Percentiles rank a stretch among this genome's conserved stretches.
These are phyloP conservation scores for Cladosporium sp. DNA, from an alignment of 2,329 filamentous ascomycete genomes.

Conservation along the genomic window DNA sequence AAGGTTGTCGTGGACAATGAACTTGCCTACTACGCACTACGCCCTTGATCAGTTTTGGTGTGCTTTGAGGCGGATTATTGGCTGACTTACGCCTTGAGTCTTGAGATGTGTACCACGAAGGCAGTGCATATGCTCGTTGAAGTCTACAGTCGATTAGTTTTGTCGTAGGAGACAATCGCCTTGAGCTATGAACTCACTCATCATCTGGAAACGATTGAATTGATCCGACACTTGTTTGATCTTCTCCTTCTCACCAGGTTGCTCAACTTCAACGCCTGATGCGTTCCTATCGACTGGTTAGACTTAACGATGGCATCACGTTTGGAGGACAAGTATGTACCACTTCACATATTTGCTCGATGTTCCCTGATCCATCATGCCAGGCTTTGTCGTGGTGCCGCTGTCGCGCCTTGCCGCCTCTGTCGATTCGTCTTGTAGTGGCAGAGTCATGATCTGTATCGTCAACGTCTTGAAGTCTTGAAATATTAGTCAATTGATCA, in stretches of 20 bases:
- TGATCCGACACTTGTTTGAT: conserved; percentile 36
- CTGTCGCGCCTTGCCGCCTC: conserved; percentile 5
- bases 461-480: neutral
- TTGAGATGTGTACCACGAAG: conserved; percentile 37
- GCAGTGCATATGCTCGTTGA: conserved; percentile 36
- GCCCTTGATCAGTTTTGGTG: neutral
- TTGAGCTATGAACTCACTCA: conserved; percentile 17
- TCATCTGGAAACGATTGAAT: conserved; percentile 37
- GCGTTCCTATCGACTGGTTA: conserved; percentile 25
- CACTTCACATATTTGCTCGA: conserved; percentile 23
- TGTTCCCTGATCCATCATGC: neutral
- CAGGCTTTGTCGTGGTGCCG: neutral
- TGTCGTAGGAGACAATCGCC: neutral
- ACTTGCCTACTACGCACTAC: conserved; percentile 30
- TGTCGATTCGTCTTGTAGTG: conserved; percentile 3
- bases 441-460: neutral
- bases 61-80: neutral
- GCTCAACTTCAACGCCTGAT: conserved; percentile 30
- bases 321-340: neutral
- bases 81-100: conserved; percentile 27
- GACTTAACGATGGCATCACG: neutral
- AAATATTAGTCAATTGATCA: no score
- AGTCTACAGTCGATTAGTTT: conserved; percentile 18
- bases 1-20: conserved; percentile 31
- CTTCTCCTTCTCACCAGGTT: conserved; percentile 31